Base-by-base conservation (phyloP, 495 filamentous ascomycete genomes). In the Schizothecium vesticola region DNA sequence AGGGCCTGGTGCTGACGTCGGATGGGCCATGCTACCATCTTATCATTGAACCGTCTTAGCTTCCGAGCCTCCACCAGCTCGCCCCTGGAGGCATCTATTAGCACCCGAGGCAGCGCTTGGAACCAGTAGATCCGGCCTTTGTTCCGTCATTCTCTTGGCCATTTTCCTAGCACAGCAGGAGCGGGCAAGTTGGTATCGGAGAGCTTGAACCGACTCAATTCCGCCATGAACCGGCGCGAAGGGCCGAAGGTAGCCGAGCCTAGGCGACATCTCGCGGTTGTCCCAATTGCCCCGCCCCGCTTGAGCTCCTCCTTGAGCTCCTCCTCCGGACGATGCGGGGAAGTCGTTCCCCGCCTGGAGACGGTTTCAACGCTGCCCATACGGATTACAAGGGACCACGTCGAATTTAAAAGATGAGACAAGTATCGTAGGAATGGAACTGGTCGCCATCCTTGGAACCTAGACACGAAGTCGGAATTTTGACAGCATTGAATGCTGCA, bases 111-210 rank as follows among this genome's bases (percentile, higher is more conserved):
- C 3, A 21, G 7, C 21, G 16, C 22, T 23, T 55, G 64, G 64
- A 56, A 16, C 51, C 19, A 26, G 25, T 55, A 59, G 23, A 65
- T 26, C 7, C n/a, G 31, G 24, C 51, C 55, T 33, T 66, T 66
- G 65, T 66, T 57, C 65, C 65, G 65, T 66, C 65, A 66, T 66
- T 22, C 21, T 24, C 26, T 66, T 28, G 65, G 65, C 61, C 57
- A 25, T 58, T 51, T 65, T 31, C 60, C 29, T 19, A 55, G 13
- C 29, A 55, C 51, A 57, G 43, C 23, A 36, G 43, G 55, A 57
- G 51, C n/a, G n/a, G n/a, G n/a, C 43, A 29, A 65, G 22, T n/a
- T 43, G 24, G 56, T 19, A 3, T 64, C 31, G 13, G 36, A 21
- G 24, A 64, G 61, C 31, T 55, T 33, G 29, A 36, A 55, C 43